Evolutionary conservation across 2,329 filamentous ascomycete genomes (phyloP).

Genomic region (Xylariaceae sp.): DNA sequence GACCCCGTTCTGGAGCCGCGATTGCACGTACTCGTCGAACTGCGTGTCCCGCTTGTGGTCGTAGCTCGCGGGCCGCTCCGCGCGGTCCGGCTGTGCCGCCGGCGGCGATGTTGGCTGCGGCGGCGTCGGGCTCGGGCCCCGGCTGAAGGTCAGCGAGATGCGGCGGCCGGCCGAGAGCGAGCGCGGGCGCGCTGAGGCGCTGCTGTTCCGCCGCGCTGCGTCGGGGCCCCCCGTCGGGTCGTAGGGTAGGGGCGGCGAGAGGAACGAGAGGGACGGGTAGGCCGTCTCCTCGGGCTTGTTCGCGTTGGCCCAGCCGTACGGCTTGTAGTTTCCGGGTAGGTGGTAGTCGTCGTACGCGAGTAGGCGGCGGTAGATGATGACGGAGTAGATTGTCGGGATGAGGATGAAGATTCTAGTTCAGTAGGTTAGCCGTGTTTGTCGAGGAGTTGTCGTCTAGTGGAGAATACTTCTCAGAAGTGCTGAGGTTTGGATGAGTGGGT

Average conservation of each 20-base stretch:
- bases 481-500: too few species aligned
- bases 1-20: slow-evolving; percentile 34
- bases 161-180: slow-evolving; percentile 31
- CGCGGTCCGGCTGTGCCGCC: background rate
- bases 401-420: slow-evolving; percentile 48
- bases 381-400: slow-evolving; percentile 49
- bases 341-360: slow-evolving; percentile 54
- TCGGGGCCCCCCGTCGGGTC: slow-evolving; percentile 26
- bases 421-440: background rate
- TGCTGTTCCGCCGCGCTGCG: background rate
- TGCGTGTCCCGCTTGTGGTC: slow-evolving; percentile 50
- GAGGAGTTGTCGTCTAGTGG: background rate
- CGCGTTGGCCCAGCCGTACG: slow-evolving; percentile 46
- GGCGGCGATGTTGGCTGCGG: slow-evolving; percentile 19
- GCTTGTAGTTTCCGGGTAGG: slow-evolving; percentile 52
- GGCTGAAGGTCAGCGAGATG: slow-evolving; percentile 27
- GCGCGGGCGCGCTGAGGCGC: slow-evolving; percentile 17
- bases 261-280: slow-evolving; percentile 24
- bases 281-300: slow-evolving; percentile 34
- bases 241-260: slow-evolving; percentile 23
- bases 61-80: slow-evolving; percentile 39
- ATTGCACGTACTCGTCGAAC: slow-evolving; percentile 48
- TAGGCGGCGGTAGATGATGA: slow-evolving; percentile 51
- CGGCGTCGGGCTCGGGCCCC: slow-evolving; percentile 11
- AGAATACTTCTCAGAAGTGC: background rate